Evolutionary conservation across 768 basidiomycete species (phyloP).

Genomic region (Hebeloma cylindrosporum): DNA sequence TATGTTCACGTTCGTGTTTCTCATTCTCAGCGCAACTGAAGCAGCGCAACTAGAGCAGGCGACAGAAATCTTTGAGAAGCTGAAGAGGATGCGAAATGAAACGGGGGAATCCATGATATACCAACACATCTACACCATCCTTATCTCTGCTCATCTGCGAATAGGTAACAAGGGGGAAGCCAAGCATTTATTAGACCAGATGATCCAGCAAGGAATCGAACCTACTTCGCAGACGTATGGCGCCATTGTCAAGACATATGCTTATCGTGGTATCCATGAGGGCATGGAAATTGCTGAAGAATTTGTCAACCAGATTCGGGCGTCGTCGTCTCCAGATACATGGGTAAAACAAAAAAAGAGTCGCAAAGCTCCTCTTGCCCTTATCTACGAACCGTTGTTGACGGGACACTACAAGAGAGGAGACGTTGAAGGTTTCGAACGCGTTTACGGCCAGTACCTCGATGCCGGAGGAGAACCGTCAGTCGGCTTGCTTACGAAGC

Average conservation of each 20-base stretch:
- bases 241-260: slow-evolving; percentile 64
- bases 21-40: slow-evolving; percentile 83
- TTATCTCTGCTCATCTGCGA: slow-evolving; percentile 74
- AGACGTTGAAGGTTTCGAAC: slow-evolving; percentile 53
- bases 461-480: slow-evolving; percentile 56
- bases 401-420: slow-evolving; percentile 44
- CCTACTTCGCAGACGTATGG: slow-evolving; percentile 70
- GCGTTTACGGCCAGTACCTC: slow-evolving; percentile 52
- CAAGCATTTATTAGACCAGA: slow-evolving; percentile 67
- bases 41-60: slow-evolving; percentile 64
- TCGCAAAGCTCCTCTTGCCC: slow-evolving; percentile 27
- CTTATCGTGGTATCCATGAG: slow-evolving; percentile 45
- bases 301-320: slow-evolving; percentile 58
- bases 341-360: slow-evolving; percentile 4
- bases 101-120: slow-evolving; percentile 44
- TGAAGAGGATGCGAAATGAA: slow-evolving; percentile 50
- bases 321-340: too few species aligned
- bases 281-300: slow-evolving; percentile 62
- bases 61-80: slow-evolving; percentile 61
- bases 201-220: slow-evolving; percentile 61
- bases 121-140: slow-evolving; percentile 65
- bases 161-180: slow-evolving; percentile 52
- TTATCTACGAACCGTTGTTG: slow-evolving; percentile 64
- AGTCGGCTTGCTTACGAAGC: slow-evolving; percentile 55
- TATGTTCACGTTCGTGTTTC: slow-evolving; percentile 62